Evolutionary conservation across 2,329 filamentous ascomycete species (phyloP).

Genomic region (Nothomitra cinnamomea): DNA sequence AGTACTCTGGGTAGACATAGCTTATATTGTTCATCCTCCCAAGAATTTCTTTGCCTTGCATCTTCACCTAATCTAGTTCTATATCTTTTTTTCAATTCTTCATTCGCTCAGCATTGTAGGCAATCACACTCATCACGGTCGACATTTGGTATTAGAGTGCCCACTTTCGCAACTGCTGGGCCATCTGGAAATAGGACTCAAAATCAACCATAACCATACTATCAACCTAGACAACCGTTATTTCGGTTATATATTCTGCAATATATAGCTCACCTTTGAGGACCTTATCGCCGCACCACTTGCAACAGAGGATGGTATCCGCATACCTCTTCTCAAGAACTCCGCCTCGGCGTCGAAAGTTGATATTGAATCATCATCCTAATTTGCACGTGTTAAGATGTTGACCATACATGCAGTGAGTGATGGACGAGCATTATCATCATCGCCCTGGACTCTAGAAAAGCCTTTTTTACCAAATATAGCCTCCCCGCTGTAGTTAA

Average conservation of each 20-base stretch:
- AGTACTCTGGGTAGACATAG: constrained; percentile 4
- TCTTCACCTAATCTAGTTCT: neutral
- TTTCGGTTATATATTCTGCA: too few species aligned
- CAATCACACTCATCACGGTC: constrained; percentile 1
- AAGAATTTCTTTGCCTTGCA: neutral
- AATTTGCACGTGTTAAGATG: too few species aligned
- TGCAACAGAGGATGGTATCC: too few species aligned
- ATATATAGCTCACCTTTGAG: too few species aligned
- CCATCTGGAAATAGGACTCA: constrained; percentile 7
- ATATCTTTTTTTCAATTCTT: neutral
- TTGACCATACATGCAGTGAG: too few species aligned
- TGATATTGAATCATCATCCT: too few species aligned
- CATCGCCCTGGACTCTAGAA: neutral
- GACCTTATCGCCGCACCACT: too few species aligned
- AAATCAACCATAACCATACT: constrained; percentile 9
- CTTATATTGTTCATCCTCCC: constrained; percentile 2
- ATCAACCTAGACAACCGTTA: too few species aligned
- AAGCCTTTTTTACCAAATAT: constrained; percentile 3
- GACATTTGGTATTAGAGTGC: neutral
- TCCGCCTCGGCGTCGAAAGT: too few species aligned
- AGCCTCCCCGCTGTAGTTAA: constrained; percentile 5
- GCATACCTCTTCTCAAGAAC: too few species aligned
- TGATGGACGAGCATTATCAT: too few species aligned
- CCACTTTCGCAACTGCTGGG: neutral
- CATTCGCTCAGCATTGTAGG: neutral